Base-by-base conservation (phyloP, 257 asterid species). In the Ilex asprella region DNA sequence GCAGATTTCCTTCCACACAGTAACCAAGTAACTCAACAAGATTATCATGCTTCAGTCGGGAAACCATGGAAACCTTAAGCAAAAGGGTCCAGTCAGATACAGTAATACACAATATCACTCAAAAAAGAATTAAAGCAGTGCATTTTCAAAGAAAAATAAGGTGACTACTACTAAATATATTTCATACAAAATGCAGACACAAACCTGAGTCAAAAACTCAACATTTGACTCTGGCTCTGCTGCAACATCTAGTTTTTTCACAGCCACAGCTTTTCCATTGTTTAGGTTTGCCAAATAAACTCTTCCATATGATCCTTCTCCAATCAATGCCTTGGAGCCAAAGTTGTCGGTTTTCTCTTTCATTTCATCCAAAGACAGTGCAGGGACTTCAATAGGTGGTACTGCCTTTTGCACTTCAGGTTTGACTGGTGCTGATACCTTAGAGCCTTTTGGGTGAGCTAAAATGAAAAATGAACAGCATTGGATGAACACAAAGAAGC, bases 281-380 rank as follows among this genome's bases (percentile, higher is more conserved):
- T 68, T 75, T 73, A 85, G 70, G 73, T 71, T 78, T 21, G 97
- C 94, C 27, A 72, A 84, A 79, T 89, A 89, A 56, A 89, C 97
- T 63, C 97, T 81, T 67, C 97, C 97, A 66, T 89, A 89, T 30
- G 97, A 89, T 62, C 97, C 97, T 72, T 89, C 97, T 58, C 97
- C 97, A 65, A 89, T 86, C 56, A 89, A 80, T 56, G 94, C 80
- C 76, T 86, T 86, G 47, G 94, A 82, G 56, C 97, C 95, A 65
- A 89, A 89, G 72, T 84, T 85, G 57, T 83, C 95, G 3, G 97
- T 86, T 79, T 81, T 89, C 59, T 86, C 95, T 68, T 83, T 89
- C 84, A 89, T 76, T 68, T 84, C 95, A 61, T 84, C 95, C 6
- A 89, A 73, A 68, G 94, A 80, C 56, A 86, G 73, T 55, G 81